Evolutionary conservation across 1,139 yeast genomes (phyloP).

Genomic region (Candida glucosophila): DNA sequence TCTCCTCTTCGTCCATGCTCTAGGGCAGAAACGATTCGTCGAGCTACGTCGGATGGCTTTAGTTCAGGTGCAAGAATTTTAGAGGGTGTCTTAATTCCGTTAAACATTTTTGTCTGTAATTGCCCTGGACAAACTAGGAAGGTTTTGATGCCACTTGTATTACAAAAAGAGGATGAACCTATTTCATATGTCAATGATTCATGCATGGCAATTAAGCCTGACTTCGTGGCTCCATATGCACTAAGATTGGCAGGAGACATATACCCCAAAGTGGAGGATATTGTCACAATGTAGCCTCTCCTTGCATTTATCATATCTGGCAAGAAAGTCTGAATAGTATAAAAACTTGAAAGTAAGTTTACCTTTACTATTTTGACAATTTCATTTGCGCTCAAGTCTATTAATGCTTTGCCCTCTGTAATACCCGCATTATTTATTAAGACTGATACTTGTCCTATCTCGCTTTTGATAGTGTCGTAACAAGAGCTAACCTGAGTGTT

Average conservation of each 20-base stretch:
- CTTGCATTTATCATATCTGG: constrained; percentile 59
- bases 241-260: constrained; percentile 75
- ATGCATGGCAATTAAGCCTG: constrained; percentile 77
- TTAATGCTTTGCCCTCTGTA: constrained; percentile 47
- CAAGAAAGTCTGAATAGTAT: constrained; percentile 58
- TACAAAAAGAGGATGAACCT: constrained; percentile 42
- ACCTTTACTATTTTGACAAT: constrained; percentile 55
- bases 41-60: constrained; percentile 59
- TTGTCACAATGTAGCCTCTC: constrained; percentile 71
- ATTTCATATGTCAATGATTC: constrained; percentile 72
- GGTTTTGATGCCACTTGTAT: constrained; percentile 53
- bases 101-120: constrained; percentile 63
- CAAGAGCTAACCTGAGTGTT: constrained; percentile 28
- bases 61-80: constrained; percentile 72
- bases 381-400: constrained; percentile 46
- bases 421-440: constrained; percentile 82
- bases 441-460: constrained; percentile 54
- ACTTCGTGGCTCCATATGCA: constrained; percentile 85
- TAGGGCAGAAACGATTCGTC: constrained; percentile 45
- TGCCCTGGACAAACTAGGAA: constrained; percentile 85
- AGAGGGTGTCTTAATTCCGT: constrained; percentile 64
- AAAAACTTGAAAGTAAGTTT: constrained; percentile 62
- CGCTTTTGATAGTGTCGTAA: constrained; percentile 28
- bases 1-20: constrained; percentile 60
- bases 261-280: constrained; percentile 79